Percentiles rank a stretch among this genome's conserved stretches.
These are phyloP conservation scores for Pichia sp. DNA, from an alignment of 1,139 yeast genomes.

Conservation along the genomic window DNA sequence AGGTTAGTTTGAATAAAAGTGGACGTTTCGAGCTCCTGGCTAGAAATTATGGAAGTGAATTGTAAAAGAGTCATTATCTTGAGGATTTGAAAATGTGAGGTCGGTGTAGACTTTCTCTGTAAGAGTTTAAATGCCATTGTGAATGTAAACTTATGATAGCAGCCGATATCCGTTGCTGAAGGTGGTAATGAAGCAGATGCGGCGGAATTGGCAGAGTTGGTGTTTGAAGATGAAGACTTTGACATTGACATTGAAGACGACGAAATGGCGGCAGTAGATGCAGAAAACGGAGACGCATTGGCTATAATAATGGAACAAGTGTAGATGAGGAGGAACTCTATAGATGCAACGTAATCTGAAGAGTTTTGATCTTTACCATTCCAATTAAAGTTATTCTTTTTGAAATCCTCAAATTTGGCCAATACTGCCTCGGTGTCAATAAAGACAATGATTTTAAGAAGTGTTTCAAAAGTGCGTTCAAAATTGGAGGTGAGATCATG, in stretches of 20 bases:
- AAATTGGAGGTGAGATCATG: background rate
- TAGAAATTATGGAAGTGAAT: conserved; percentile 16
- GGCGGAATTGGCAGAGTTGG: too few relatives aligned
- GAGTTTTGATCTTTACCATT: background rate
- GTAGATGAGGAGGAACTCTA: conserved; percentile 9
- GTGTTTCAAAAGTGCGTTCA: background rate
- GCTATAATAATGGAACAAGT: conserved; percentile 6
- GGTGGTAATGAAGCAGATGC: too few relatives aligned
- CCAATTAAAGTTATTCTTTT: conserved; percentile 22
- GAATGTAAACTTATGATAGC: conserved; percentile 3
- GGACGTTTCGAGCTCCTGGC: conserved; percentile 37
- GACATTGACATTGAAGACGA: too few relatives aligned
- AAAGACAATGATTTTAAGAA: conserved; percentile 9
- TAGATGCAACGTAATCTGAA: conserved; percentile 8
- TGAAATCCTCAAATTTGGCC: conserved; percentile 1
- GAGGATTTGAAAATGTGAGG: conserved; percentile 20
- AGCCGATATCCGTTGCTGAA: too few relatives aligned
- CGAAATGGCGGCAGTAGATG: too few relatives aligned
- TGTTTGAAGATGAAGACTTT: too few relatives aligned
- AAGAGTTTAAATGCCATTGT: conserved; percentile 8
- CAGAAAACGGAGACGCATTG: too few relatives aligned
- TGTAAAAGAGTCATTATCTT: conserved; percentile 32
- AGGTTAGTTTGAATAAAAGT: conserved; percentile 46
- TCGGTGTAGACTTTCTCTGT: background rate
- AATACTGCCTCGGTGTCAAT: conserved; percentile 5